Conservation (phyloP, 495 filamentous ascomycete genomes). For the Penicillium herquei region DNA sequence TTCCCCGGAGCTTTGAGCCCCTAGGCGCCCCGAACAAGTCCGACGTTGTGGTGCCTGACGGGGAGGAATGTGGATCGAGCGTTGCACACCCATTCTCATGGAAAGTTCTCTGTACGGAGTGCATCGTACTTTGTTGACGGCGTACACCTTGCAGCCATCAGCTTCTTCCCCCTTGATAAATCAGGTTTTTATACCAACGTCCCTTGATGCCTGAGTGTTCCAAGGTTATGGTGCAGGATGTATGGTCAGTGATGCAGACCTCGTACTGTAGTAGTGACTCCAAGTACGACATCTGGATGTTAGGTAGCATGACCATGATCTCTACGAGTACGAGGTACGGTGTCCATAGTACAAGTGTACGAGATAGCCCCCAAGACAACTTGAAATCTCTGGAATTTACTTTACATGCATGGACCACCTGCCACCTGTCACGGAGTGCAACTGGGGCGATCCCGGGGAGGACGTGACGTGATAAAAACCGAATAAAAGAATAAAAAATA, state of each 20-base stretch:
- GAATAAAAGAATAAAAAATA: too few relatives aligned
- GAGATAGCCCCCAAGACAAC: neutral
- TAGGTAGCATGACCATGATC: too few relatives aligned
- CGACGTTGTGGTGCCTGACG: constrained; percentile 10
- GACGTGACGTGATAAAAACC: constrained; percentile 12
- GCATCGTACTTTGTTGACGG: neutral
- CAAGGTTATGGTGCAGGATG: too few relatives aligned
- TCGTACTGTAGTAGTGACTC: too few relatives aligned
- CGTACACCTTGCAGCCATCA: neutral
- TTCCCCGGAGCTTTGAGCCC: neutral
- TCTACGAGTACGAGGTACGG: too few relatives aligned
- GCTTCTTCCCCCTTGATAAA: constrained; percentile 1
- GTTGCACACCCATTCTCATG: constrained; percentile 1
- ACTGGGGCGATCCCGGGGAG: constrained; percentile 13
- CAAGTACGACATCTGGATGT: too few relatives aligned
- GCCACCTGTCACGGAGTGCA: constrained; percentile 27
- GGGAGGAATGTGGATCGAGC: constrained; percentile 19
- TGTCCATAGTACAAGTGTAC: too few relatives aligned
- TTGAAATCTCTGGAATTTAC: neutral
- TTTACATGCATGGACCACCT: constrained; percentile 23
- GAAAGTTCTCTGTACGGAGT: neutral
- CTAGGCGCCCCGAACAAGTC: constrained; percentile 3
- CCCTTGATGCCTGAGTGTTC: too few relatives aligned
- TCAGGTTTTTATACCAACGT: neutral
- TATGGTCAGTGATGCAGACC: too few relatives aligned